phyloP scores from a whole-genome alignment of 495 filamentous ascomycete genomes.

The Hypoxylon subgilvum region DNA sequence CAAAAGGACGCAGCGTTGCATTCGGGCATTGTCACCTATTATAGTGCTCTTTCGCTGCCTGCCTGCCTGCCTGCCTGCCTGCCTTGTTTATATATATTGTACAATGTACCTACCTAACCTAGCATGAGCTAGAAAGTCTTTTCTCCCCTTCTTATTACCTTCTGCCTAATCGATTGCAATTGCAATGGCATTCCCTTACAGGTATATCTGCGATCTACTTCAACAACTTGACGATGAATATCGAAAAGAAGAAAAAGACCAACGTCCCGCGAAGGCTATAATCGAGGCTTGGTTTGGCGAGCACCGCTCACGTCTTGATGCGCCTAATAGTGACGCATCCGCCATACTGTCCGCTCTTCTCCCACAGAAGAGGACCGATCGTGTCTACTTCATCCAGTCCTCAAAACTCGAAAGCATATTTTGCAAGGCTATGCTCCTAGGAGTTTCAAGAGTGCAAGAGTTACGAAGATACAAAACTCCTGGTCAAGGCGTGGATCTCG shows the following conservation, averaged over 20 bases:
- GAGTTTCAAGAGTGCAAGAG: constrained; percentile 61
- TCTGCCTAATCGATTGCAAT: background rate
- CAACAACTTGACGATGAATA: constrained; percentile 45
- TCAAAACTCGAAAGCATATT: constrained; percentile 66
- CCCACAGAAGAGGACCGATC: constrained; percentile 74
- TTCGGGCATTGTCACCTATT: background rate
- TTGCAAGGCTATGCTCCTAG: constrained; percentile 66
- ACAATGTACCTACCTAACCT: background rate
- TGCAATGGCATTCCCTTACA: constrained; percentile 41
- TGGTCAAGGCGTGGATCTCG: constrained; percentile 67
- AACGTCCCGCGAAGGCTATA: constrained; percentile 44
- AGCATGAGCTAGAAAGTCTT: background rate
- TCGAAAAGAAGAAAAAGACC: constrained; percentile 41
- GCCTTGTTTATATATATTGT: too few relatives aligned
- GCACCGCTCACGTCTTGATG: constrained; percentile 59
- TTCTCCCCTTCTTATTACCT: background rate
- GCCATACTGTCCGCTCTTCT: constrained; percentile 75
- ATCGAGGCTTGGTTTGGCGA: constrained; percentile 66
- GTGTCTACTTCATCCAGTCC: constrained; percentile 72
- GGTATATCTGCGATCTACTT: constrained; percentile 43
- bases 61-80: background rate
- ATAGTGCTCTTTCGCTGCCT: constrained; percentile 21
- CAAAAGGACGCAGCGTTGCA: constrained; percentile 1
- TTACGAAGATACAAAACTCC: constrained; percentile 65
- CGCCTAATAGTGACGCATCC: constrained; percentile 56